Conservation (phyloP, 2,329 filamentous ascomycete genomes). For the Elsinoe ampelina region DNA sequence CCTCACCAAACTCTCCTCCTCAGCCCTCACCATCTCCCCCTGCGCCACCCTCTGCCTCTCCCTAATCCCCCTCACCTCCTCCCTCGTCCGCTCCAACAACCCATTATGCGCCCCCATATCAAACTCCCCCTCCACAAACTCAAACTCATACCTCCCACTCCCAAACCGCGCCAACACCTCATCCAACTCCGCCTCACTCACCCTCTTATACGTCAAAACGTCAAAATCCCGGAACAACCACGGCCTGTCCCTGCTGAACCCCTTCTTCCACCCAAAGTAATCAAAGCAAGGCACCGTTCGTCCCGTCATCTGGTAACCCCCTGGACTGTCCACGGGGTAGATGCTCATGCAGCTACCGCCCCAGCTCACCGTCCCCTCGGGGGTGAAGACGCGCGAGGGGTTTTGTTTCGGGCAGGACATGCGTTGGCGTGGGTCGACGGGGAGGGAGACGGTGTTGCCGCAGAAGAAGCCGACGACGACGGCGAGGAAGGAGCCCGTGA, state of each 20-base stretch:
- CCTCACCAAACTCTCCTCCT: constrained; percentile 35
- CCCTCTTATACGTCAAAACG: constrained; percentile 46
- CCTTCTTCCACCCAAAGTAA: constrained; percentile 42
- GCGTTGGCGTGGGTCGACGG: constrained; percentile 45
- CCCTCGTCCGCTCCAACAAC: constrained; percentile 37
- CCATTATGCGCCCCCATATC: constrained; percentile 49
- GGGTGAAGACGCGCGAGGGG: constrained; percentile 47
- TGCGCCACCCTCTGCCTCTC: constrained; percentile 40
- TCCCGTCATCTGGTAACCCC: constrained; percentile 48
- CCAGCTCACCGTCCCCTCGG: constrained; percentile 48
- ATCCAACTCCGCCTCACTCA: constrained; percentile 45
- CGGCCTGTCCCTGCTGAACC: constrained; percentile 38
- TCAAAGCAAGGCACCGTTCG: constrained; percentile 45
- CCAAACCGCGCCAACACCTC: constrained; percentile 39
- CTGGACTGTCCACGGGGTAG: constrained; percentile 49
- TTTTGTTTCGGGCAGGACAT: constrained; percentile 49
- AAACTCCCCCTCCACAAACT: constrained; percentile 42
- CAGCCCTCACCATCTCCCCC: constrained; percentile 38
- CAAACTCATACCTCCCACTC: constrained; percentile 43
- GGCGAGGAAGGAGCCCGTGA: constrained; percentile 43
- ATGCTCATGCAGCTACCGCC: constrained; percentile 46
- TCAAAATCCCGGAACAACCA: constrained; percentile 52
- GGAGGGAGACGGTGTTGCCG: constrained; percentile 43
- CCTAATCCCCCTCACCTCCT: constrained; percentile 41
- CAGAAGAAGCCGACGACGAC: constrained; percentile 49